These are phyloP conservation scores for Fusarium pseudocircinatum DNA, from an alignment of 2,329 filamentous ascomycete genomes.

Conservation along the genomic window DNA sequence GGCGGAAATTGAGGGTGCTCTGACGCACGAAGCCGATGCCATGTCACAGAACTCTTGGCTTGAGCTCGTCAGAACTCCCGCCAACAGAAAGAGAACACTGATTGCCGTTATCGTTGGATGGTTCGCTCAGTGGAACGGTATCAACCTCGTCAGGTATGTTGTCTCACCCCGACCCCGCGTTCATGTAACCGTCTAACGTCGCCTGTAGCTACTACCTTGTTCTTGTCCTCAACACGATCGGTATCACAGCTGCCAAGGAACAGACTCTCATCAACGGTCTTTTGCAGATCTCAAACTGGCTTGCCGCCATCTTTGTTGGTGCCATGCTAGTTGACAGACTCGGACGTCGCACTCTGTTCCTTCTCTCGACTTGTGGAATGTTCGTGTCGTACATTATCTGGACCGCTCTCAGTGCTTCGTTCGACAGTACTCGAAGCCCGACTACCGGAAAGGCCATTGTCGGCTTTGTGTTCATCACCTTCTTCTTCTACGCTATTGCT, in stretches of 20 bases:
- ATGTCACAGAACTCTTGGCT: constrained; percentile 51
- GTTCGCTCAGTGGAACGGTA: constrained; percentile 38
- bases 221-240: constrained; percentile 51
- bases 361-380: constrained; percentile 51
- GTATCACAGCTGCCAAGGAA: constrained; percentile 50
- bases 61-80: constrained; percentile 52
- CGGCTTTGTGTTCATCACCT: constrained; percentile 53
- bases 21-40: constrained; percentile 45
- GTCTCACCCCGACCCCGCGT: not conserved
- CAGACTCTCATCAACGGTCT: constrained; percentile 43
- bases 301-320: constrained; percentile 49
- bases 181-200: not conserved
- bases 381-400: constrained; percentile 49
- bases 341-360: constrained; percentile 53
- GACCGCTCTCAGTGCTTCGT: constrained; percentile 42
- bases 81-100: constrained; percentile 40
- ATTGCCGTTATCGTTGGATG: constrained; percentile 36
- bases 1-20: constrained; percentile 51
- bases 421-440: constrained; percentile 29
- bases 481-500: constrained; percentile 50
- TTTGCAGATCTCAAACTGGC: constrained; percentile 51
- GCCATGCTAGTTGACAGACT: constrained; percentile 53
- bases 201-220: constrained; percentile 48
- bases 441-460: constrained; percentile 45
- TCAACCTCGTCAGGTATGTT: constrained; percentile 27